These are phyloP conservation scores for Pichia kluyveri DNA, from an alignment of 805 yeast genomes.

Conservation along the genomic window DNA sequence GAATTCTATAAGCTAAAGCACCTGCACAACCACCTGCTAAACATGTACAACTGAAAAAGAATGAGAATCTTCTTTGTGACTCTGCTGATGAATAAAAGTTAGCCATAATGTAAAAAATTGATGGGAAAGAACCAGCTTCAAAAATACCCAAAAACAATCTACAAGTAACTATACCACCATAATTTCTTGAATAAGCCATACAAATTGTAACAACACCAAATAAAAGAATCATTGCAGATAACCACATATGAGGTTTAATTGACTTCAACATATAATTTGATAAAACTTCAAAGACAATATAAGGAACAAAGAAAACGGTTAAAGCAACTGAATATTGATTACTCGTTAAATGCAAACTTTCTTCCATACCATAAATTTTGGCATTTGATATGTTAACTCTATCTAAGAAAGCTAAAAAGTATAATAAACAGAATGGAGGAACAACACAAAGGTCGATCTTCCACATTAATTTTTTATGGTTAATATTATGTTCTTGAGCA, in stretches of 20 bases:
- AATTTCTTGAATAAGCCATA: conserved; percentile 54
- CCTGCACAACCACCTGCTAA: conserved; percentile 78
- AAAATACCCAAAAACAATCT: conserved; percentile 59
- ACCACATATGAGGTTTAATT: conserved; percentile 57
- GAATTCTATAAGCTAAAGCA: conserved; percentile 56
- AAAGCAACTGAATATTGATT: conserved; percentile 56
- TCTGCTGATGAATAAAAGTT: conserved; percentile 58
- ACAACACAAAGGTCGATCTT: conserved; percentile 63
- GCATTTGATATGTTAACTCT: conserved; percentile 81
- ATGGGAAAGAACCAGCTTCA: conserved; percentile 69
- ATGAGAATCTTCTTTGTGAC: conserved; percentile 59
- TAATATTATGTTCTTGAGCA: conserved; percentile 39
- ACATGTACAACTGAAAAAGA: conserved; percentile 63
- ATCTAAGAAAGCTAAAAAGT: conserved; percentile 70
- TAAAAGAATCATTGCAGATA: conserved; percentile 45
- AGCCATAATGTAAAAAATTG: conserved; percentile 60
- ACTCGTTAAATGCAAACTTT: conserved; percentile 44
- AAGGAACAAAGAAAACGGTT: conserved; percentile 66
- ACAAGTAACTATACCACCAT: conserved; percentile 50
- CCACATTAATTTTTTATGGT: conserved; percentile 48
- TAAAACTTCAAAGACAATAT: conserved; percentile 53
- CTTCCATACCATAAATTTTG: conserved; percentile 56
- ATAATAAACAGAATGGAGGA: conserved; percentile 68
- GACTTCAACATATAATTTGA: conserved; percentile 54
- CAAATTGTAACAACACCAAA: conserved; percentile 60